Evolutionary conservation across 2,329 filamentous ascomycete species (phyloP), one percentile per base, ranked within the genome.

Genomic region (Sclerotinia minor): DNA sequence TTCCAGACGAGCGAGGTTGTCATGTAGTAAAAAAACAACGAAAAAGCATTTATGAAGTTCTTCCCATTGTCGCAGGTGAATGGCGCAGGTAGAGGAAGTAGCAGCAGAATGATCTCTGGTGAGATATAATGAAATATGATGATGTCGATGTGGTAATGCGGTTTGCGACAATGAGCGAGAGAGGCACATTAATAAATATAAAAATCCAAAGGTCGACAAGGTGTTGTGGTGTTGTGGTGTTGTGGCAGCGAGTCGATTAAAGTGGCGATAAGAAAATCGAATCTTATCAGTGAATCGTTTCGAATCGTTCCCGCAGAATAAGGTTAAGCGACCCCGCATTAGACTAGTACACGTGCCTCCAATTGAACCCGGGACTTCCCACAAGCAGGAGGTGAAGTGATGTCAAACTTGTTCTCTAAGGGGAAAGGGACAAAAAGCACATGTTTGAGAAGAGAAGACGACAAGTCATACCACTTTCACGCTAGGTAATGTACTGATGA

Each of bases 231-330:
- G n/a, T 29, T 29, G 29, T 38, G 32, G 35, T 60, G 26, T 32
- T 26, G 24, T 45, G 44, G 58, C 58, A 60, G 58, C 21, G 44
- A 60, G 58, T 35, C n/a, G 44, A 47, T 60, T 61, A 29, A 50
- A 52, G n/a, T 60, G 35, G 19, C 54, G 64, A 60, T 67, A 67
- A 67, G 54, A n/a, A 61, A 61, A 41, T 45, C 13, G 35, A 59
- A 41, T 41, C 38, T 41, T 41, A 41, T 41, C 45, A 53, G 50
- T 35, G 35, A 32, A 17, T 67, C n/a, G 41, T 41, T 44, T 60
- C 32, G 32, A 17, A 29, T 38, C 15, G 15, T 21, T 52, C 35
- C 45, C 26, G 29, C 32, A 53, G 24, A 57, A 58, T 32, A 64
- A 41, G 19, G 19, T 64, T 55, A 65, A 58, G 55, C 64, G 52